These are phyloP conservation scores for Hortiboletus flavorubellus DNA, from an alignment of 768 basidiomycete species.

Conservation along the genomic window DNA sequence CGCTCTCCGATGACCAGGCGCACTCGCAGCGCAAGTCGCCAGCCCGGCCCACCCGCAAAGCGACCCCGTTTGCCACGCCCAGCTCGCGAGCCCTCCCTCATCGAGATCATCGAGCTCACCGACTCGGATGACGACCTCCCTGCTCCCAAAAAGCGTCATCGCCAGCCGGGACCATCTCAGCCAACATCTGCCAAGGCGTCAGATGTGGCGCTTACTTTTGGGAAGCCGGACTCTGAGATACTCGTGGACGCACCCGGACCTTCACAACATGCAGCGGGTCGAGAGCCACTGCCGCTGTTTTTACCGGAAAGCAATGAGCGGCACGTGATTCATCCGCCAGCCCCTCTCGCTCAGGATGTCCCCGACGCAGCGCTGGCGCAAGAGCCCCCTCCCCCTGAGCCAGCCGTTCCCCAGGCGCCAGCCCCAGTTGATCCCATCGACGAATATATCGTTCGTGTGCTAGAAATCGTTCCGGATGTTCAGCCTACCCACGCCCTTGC, in stretches of 20 bases:
- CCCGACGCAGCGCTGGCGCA: neutral
- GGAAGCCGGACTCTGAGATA: conserved; percentile 9
- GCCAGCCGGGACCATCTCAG: neutral
- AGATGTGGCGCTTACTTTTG: conserved; percentile 2
- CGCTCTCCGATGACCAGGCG: conserved; percentile 6
- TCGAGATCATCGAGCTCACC: conserved; percentile 47
- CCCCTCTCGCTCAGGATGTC: neutral
- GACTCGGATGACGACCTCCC: conserved; percentile 45
- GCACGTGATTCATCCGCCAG: neutral
- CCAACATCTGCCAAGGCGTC: conserved; percentile 8
- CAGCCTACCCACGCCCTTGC: conserved; percentile 49
- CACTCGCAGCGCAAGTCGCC: conserved; percentile 20
- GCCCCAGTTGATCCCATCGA: conserved; percentile 22
- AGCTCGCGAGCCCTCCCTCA: conserved; percentile 7
- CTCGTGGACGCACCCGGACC: conserved; percentile 14
- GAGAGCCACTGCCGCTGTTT: conserved; percentile 30
- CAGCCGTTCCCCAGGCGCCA: conserved; percentile 5
- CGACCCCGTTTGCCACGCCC: conserved; percentile 1
- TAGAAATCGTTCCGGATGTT: conserved; percentile 73
- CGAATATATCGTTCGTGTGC: conserved; percentile 44
- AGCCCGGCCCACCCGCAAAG: conserved; percentile 18
- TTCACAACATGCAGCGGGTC: conserved; percentile 5
- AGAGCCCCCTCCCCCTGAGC: neutral
- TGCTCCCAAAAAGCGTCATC: neutral
- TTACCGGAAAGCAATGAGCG: conserved; percentile 36